Evolutionary conservation across 257 asterid species (phyloP).

Genomic region (Ophiorrhiza pumila): DNA sequence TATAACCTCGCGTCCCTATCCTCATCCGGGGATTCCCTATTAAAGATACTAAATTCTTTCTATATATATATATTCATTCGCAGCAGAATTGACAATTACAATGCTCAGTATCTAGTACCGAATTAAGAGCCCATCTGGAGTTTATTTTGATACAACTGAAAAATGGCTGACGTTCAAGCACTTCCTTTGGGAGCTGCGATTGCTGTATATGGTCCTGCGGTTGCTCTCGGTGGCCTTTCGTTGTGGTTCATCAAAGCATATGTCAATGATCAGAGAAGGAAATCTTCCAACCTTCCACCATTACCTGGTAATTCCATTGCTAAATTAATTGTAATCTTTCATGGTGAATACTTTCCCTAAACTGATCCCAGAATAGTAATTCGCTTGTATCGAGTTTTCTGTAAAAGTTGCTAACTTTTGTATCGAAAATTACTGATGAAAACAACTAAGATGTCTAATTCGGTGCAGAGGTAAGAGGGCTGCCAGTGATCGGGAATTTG

Average conservation of each 20-base stretch:
- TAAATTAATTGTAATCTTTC: background rate
- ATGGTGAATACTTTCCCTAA: background rate
- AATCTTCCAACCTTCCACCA: conserved; percentile 43
- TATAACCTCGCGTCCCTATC: too few species aligned
- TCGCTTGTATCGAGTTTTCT: background rate
- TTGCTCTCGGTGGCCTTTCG: conserved; percentile 59
- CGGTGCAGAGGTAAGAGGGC: conserved; percentile 72
- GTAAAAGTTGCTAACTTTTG: background rate
- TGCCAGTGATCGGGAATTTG: conserved; percentile 75
- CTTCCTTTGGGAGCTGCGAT: conserved; percentile 46
- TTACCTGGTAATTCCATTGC: conserved; percentile 41
- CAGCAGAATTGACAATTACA: too few species aligned
- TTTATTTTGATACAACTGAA: background rate
- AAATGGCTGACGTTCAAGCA: conserved; percentile 28
- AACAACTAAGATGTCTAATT: background rate
- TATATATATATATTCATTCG: too few species aligned
- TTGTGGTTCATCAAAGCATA: conserved; percentile 42
- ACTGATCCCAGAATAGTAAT: too few species aligned
- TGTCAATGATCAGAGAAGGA: conserved; percentile 35
- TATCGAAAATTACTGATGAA: background rate
- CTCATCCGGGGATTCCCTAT: background rate
- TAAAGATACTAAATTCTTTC: background rate
- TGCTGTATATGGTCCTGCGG: conserved; percentile 48
- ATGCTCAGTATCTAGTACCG: too few species aligned
- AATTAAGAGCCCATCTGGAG: background rate